Percentiles rank a stretch among this genome's conserved stretches.
These are phyloP conservation scores for Aspergillus hortae DNA, from an alignment of 2,329 filamentous ascomycete species.

Conservation along the genomic window DNA sequence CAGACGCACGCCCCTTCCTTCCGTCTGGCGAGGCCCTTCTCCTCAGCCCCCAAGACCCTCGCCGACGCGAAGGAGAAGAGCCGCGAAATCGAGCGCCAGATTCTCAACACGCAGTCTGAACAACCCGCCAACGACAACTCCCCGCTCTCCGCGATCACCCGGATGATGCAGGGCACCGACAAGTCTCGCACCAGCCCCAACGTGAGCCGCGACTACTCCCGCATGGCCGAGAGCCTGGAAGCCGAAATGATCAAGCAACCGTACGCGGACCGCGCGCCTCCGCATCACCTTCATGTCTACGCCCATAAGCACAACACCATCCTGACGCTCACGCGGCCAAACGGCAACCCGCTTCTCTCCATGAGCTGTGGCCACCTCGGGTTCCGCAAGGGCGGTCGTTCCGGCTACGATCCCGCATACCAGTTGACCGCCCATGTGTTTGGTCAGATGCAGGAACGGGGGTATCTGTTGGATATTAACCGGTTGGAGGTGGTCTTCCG, in stretches of 20 bases:
- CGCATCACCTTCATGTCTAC: constrained; percentile 84
- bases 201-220: constrained; percentile 27
- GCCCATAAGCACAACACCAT: constrained; percentile 92
- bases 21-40: constrained; percentile 30
- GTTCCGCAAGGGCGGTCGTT: constrained; percentile 78
- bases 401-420: constrained; percentile 86
- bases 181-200: constrained; percentile 13
- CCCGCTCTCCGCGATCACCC: constrained; percentile 27
- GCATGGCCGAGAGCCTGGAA: constrained; percentile 32
- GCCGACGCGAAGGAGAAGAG: constrained; percentile 16
- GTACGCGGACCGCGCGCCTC: constrained; percentile 40
- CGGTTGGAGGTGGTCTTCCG: constrained; percentile 75
- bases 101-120: constrained; percentile 21
- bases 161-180: constrained; percentile 28
- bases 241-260: constrained; percentile 32
- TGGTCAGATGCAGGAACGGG: constrained; percentile 77
- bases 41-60: constrained; percentile 24
- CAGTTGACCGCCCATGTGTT: constrained; percentile 83
- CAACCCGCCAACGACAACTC: constrained; percentile 17
- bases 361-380: constrained; percentile 83
- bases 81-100: constrained; percentile 26
- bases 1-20: constrained; percentile 18
- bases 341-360: constrained; percentile 73
- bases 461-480: constrained; percentile 70
- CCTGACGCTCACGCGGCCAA: constrained; percentile 81